Base-by-base conservation (phyloP, 1,139 yeast species). In the Geotrichum carabidarum region DNA sequence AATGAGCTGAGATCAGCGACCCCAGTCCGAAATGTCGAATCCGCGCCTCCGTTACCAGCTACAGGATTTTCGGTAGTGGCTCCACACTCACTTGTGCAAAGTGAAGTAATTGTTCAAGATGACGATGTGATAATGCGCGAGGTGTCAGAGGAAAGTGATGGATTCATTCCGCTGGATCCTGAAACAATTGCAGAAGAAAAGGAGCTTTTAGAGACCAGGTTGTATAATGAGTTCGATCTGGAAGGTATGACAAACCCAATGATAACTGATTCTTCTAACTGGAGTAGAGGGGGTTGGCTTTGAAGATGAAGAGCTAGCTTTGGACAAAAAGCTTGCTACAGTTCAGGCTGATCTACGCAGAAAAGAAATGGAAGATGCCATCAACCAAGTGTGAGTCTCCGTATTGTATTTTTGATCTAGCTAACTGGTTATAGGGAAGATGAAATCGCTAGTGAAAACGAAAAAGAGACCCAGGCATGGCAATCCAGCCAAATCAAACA, bases 321-420 rank as follows among this genome's bases (percentile, higher is more conserved):
- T 73, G n/a, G 69, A 70, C 0, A 63, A 62, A 8, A 60, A 58
- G 4, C 71, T 68, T 42, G 49, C 56, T 11, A 54, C 56, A 2
- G 44, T 62, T 6, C 71, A 69, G 43, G 62, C 61, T 36, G 60
- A 62, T 36, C 48, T 62, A 43, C 58, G 63, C n/a, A 62, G 70
- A 15, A 65, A 69, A 54, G 78, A 75, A 44, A 76, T 78, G 44
- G 71, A 71, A 47, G 70, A 68, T 34, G 76, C 77, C 0, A 60
- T 75, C 3, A 67, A 68, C 37, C 70, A 68, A 17, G 65, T 50
- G 37, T 51, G 38, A 38, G 50, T 40, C n/a, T 43, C 22, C 27
- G 38, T 9, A 12, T 5, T 14, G n/a, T 5, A 14, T 17, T 30
- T 27, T 11, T 40, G 8, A 34, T 27, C 6, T 14, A 34, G 36